These are phyloP conservation scores for Diaporthe sp. DNA, from an alignment of 2,329 filamentous ascomycete genomes.

Conservation along the genomic window DNA sequence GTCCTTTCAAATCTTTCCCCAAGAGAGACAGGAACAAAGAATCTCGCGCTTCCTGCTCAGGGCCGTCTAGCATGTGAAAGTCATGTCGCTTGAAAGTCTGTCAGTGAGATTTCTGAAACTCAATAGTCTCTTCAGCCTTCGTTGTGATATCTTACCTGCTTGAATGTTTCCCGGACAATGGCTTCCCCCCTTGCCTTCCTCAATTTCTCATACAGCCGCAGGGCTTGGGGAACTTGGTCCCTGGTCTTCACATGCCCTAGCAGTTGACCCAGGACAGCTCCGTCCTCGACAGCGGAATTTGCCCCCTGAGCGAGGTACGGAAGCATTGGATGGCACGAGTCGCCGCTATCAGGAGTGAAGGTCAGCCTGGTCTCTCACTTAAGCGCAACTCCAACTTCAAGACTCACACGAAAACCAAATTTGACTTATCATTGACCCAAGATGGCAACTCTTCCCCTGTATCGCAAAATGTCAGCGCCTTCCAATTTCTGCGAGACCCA, in stretches of 20 bases:
- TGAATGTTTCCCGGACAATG: conserved; percentile 72
- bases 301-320: conserved; percentile 74
- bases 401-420: conserved; percentile 59
- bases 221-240: conserved; percentile 56
- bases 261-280: conserved; percentile 70
- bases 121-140: too few species aligned
- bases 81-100: conserved; percentile 53
- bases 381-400: too few species aligned
- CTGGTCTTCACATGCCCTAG: conserved; percentile 60
- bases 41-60: conserved; percentile 68
- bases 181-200: conserved; percentile 60
- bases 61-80: conserved; percentile 65
- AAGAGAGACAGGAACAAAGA: conserved; percentile 65
- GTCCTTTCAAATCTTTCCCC: conserved; percentile 56
- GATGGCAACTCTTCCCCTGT: conserved; percentile 57
- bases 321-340: conserved; percentile 73
- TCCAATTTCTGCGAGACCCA: neutral
- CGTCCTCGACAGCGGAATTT: conserved; percentile 75
- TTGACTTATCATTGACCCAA: conserved; percentile 65
- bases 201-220: conserved; percentile 56
- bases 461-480: neutral
- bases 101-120: neutral
- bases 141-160: conserved; percentile 32
- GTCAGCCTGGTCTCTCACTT: neutral
- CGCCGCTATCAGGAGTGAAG: conserved; percentile 53